These are phyloP conservation scores for Vaccinium macrocarpon DNA, from an alignment of 148 eudicot genomes.

Conservation along the genomic window DNA sequence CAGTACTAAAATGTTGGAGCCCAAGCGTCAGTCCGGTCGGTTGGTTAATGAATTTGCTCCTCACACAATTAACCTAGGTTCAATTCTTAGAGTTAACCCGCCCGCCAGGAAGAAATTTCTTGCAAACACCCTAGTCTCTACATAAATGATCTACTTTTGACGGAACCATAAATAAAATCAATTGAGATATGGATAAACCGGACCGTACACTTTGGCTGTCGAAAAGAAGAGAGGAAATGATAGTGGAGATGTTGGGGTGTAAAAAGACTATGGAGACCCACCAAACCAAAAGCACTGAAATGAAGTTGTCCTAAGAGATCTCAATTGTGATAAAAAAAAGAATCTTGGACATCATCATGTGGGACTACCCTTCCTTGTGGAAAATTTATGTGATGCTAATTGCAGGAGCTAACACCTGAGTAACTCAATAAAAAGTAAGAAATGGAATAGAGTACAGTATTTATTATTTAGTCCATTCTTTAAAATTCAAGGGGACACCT, in stretches of 20 bases:
- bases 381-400: not conserved
- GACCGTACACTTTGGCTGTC: no score
- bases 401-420: not conserved
- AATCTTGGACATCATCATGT: conserved; percentile 18
- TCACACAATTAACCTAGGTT: no score
- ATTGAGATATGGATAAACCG: no score
- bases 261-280: conserved; percentile 35
- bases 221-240: no score
- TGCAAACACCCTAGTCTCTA: no score
- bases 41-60: no score
- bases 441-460: not conserved
- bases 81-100: no score
- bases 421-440: not conserved
- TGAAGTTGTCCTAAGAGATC: conserved; percentile 19
- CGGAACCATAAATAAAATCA: no score
- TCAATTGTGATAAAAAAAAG: conserved; percentile 7
- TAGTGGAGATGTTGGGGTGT: not conserved
- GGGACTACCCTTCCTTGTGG: conserved; percentile 7
- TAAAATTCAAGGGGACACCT: not conserved
- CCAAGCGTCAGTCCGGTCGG: no score
- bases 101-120: no score
- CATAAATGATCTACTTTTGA: no score
- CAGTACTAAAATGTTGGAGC: conserved; percentile 11
- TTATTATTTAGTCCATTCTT: not conserved
- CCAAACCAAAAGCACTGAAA: conserved; percentile 13